A percentile compares a stretch with the other conserved stretches of the same genome.
Evolutionary conservation across 2,329 filamentous ascomycete genomes (phyloP).

Genomic region (Didymella exigua): DNA sequence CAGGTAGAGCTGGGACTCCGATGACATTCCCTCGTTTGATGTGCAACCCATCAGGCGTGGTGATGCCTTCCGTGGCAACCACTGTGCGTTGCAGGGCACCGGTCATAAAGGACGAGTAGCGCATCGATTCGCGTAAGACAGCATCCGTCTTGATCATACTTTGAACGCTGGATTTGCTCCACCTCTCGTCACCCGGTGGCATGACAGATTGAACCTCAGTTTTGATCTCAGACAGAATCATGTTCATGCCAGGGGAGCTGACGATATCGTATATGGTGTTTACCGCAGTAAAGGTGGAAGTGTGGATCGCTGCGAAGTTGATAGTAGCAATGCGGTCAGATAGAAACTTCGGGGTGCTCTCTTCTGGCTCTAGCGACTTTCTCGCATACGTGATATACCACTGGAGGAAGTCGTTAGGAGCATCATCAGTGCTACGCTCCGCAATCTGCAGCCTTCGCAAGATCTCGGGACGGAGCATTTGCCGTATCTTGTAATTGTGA

Average conservation of each 20-base stretch:
- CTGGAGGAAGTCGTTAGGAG: conserved; percentile 1
- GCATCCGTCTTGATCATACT: neutral
- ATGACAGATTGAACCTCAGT: neutral
- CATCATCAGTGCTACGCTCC: neutral
- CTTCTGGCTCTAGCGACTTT: neutral
- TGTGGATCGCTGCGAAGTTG: neutral
- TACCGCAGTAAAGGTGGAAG: neutral
- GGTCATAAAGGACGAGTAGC: conserved; percentile 1
- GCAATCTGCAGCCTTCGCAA: neutral
- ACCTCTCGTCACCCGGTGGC: neutral
- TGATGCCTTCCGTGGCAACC: neutral
- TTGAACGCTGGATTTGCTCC: conserved; percentile 1
- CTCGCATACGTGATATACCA: neutral
- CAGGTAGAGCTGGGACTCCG: neutral
- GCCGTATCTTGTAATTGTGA: conserved; percentile 1
- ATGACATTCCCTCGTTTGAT: neutral
- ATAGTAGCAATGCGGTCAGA: conserved; percentile 2
- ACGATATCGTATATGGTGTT: neutral
- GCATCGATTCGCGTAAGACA: neutral
- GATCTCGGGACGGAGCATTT: neutral
- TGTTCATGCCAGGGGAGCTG: conserved; percentile 1
- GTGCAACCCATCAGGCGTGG: neutral
- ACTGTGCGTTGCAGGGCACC: neutral
- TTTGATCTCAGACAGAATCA: neutral
- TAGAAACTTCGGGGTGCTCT: neutral